Base-by-base conservation (phyloP, 2,329 filamentous ascomycete species). In the Fusarium buxicola region DNA sequence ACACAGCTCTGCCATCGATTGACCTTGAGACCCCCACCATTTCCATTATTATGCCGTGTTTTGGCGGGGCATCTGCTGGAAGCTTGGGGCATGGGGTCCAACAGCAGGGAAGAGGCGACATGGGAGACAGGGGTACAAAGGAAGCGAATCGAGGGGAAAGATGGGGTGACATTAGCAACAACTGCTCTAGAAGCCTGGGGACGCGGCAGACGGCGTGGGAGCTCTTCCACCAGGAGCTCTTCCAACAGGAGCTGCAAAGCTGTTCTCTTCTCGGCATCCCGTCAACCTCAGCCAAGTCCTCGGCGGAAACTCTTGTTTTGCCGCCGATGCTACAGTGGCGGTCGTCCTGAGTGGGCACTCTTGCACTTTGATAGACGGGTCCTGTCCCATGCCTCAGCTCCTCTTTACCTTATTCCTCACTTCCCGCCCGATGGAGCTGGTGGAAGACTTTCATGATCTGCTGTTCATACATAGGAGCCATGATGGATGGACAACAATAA, bases 1-100 rank as follows among this genome's bases (percentile, higher is more conserved):
- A 56, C 60, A 46, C 45, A 58, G 45, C 30, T 60, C 55, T 51
- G 47, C 52, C 49, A 60, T 43, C 49, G 60, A 53, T 51, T 40
- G 45, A 48, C 49, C 58, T 58, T 54, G 65, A 39, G 49, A 63
- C 62, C 67, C 66, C 67, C 56, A 58, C 62, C 40, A 69, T 58
- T 2, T 31, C 65, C 66, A 66, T 53, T 60, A 44, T 40, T 35
- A 58, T 40, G 46, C 9, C 31, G 13, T 12, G 38, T 55, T 40
- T 57, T 55, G 50, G 65, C 62, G 64, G 67, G 66, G 64, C 58
- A 51, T 47, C 31, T 15, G 38, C 45, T 18, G 27, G 40, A 49
- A 53, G 56, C 56, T 49, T 36, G 30, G 55, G 46, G 53, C 52
- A 57, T 35, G 61, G 51, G 55, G 45, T 58, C 49, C 30, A 21